phyloP scores from a whole-genome alignment of 148 eudicot species.

The Amaranthus hypochondriacus region DNA sequence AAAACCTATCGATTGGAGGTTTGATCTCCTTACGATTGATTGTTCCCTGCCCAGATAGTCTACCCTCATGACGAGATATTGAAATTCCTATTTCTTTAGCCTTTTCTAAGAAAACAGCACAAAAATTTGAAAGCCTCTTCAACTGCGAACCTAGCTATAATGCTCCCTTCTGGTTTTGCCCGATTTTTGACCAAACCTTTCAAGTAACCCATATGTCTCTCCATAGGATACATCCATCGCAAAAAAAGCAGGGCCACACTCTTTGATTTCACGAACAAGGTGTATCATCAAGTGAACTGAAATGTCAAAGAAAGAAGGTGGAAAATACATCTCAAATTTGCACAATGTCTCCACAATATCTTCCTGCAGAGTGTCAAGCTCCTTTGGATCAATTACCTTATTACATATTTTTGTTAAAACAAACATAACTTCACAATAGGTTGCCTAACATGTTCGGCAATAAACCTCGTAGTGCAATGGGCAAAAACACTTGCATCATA shows the following conservation, averaged over 20 bases:
- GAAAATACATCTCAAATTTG: constrained; percentile 8
- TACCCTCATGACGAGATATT: too few relatives aligned
- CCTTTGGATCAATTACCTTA: constrained; percentile 6
- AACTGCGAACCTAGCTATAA: not conserved
- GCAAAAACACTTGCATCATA: constrained; percentile 1
- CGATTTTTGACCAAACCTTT: not conserved
- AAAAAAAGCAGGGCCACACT: constrained; percentile 1
- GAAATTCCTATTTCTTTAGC: too few relatives aligned
- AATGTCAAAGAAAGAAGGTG: constrained; percentile 5
- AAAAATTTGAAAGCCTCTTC: not conserved
- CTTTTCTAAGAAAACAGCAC: not conserved
- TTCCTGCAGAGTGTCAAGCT: not conserved
- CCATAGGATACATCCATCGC: constrained; percentile 1
- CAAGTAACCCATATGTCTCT: not conserved
- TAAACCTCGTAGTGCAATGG: not conserved
- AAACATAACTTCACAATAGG: not conserved
- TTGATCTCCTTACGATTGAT: too few relatives aligned
- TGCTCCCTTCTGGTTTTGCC: not conserved
- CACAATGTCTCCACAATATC: not conserved
- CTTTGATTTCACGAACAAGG: not conserved
- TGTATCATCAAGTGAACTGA: not conserved
- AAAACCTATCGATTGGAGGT: not conserved
- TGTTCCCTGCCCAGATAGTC: too few relatives aligned
- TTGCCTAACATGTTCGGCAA: not conserved
- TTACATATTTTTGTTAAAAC: not conserved